phyloP scores from a whole-genome alignment of 164 flowering plant species.

The Platanus orientalis region DNA sequence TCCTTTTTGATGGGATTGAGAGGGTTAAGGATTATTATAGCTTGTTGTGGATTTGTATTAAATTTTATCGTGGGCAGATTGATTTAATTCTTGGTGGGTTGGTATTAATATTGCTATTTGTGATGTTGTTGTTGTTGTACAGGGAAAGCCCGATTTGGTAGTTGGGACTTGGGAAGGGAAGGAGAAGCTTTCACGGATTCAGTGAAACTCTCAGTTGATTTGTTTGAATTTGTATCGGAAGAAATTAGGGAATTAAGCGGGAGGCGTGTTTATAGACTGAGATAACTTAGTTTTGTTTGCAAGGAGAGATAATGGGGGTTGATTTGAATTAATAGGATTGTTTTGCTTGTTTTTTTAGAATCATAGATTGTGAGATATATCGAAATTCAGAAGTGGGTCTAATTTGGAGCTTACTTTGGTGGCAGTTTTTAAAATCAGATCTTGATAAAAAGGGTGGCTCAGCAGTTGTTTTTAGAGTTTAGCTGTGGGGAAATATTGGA shows the following conservation, averaged over 20 bases:
- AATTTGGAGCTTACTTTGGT: neutral
- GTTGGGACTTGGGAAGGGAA: neutral
- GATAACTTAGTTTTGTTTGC: too few species aligned
- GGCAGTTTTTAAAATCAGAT: neutral
- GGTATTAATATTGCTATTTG: neutral
- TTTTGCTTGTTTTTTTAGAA: neutral
- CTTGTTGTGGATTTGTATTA: neutral
- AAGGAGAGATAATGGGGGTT: neutral
- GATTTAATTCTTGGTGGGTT: neutral
- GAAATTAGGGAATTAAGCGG: neutral
- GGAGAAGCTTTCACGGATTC: neutral
- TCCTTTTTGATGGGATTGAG: neutral
- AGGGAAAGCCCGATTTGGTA: too few species aligned
- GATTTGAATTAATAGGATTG: neutral
- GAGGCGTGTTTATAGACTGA: neutral
- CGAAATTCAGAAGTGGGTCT: neutral
- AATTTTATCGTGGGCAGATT: neutral
- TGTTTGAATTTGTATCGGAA: neutral
- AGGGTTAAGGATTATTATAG: neutral
- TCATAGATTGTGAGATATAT: neutral
- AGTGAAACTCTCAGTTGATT: neutral
- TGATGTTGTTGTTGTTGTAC: neutral
- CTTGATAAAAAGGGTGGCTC: neutral
- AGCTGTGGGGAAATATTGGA: slow-evolving; percentile 3
- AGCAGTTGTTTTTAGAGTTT: slow-evolving; percentile 1